phyloP scores from a whole-genome alignment of 2,329 filamentous ascomycete genomes.

The Lachnellula cervina region DNA sequence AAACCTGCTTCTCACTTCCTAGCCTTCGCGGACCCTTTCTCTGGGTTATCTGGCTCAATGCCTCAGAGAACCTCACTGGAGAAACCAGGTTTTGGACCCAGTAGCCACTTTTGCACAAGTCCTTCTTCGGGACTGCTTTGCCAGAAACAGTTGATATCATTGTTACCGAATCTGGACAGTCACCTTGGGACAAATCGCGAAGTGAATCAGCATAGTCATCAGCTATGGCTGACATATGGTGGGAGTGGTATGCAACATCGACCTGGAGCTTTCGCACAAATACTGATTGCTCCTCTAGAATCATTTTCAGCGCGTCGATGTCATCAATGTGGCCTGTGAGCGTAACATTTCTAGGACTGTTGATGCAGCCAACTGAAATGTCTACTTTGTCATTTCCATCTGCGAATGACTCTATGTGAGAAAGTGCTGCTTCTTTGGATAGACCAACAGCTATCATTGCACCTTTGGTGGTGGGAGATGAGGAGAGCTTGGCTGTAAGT shows the following conservation, averaged over 20 bases:
- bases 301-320: neutral
- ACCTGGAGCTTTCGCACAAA: slow-evolving; percentile 32
- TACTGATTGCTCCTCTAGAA: slow-evolving; percentile 13
- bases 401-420: no score
- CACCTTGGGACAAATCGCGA: neutral
- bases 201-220: slow-evolving; percentile 18
- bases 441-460: slow-evolving; percentile 49
- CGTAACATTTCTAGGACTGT: slow-evolving; percentile 21
- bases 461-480: slow-evolving; percentile 33
- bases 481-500: neutral
- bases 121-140: neutral
- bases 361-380: slow-evolving; percentile 33
- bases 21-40: no score
- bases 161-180: neutral
- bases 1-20: no score
- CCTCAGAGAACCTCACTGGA: slow-evolving; percentile 39
- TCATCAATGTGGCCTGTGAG: slow-evolving; percentile 12
- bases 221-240: slow-evolving; percentile 28
- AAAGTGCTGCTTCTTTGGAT: no score
- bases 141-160: slow-evolving; percentile 42
- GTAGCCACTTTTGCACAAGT: slow-evolving; percentile 32
- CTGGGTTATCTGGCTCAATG: slow-evolving; percentile 12
- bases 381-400: no score
- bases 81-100: slow-evolving; percentile 43
- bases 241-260: slow-evolving; percentile 38